Evolutionary conservation across 495 filamentous ascomycete genomes (phyloP), one percentile per base, ranked within the genome.

Genomic region (Bathelium albidoporum): DNA sequence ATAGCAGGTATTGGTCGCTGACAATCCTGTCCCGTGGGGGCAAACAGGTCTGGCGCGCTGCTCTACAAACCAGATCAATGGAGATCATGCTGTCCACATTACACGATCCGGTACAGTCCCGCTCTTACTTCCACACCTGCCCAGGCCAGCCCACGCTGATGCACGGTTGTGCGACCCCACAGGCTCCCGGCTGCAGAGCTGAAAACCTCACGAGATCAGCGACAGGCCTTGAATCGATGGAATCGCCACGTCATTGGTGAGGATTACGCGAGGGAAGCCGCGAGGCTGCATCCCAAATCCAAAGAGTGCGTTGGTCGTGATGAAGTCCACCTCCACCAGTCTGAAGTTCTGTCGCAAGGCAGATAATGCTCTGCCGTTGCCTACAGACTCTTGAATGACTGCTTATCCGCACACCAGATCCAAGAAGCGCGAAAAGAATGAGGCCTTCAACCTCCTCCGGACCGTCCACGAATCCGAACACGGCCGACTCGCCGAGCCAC

Each of bases 1-100:
- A 16, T 11, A 7, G 20, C 11, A 29, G 16, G 49, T 7, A 29
- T 26, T 11, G 10, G 22, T 28, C 12, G 24, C 49, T 55, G 29
- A 55, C 20, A 9, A 55, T 0, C 5, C 12, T n/a, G 29, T 55
- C 49, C 49, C 49, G 49, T 24, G 49, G 26, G 49, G 49, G 49
- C 5, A 29, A 55, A n/a, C 63, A 87, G 86, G 73, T 89, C 87
- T 44, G 87, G 87, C 10, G 83, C 79, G n/a, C 78, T 93, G n/a
- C 82, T 96, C 67, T 98, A 98, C 78, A 90, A 94, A 68, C 94
- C 90, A 61, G 90, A 97, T 74, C 83, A 87, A 69, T 81, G 76
- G 53, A 76, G 85, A 62, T 89, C 90, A 62, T 98, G 94, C 71
- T 98, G 94, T 72, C 90, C 91, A n/a, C 90, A 96, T 66, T 96